Conservation (phyloP, 176 grass and related monocot species). For the Guadua angustifolia region DNA sequence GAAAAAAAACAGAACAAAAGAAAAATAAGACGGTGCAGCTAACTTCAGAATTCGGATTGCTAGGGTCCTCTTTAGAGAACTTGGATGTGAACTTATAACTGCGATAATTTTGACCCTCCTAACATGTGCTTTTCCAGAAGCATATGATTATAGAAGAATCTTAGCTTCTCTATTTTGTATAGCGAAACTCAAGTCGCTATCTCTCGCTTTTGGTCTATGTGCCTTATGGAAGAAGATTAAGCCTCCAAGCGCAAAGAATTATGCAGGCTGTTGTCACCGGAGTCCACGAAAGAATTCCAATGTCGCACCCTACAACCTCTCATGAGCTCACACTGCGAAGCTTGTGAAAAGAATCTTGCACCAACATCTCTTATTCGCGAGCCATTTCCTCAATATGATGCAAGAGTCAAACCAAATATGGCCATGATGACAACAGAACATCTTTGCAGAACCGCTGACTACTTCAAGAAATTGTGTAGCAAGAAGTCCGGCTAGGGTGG, state of each 20-base stretch:
- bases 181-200: too few relatives aligned
- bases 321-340: slow-evolving; percentile 33
- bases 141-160: too few relatives aligned
- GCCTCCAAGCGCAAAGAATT: not conserved
- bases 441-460: slow-evolving; percentile 85
- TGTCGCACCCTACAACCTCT: not conserved
- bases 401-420: slow-evolving; percentile 84
- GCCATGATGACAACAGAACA: slow-evolving; percentile 93
- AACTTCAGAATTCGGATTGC: too few relatives aligned
- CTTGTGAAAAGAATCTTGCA: slow-evolving; percentile 26
- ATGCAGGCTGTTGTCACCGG: not conserved
- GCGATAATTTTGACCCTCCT: too few relatives aligned
- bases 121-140: too few relatives aligned
- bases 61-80: too few relatives aligned
- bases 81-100: too few relatives aligned
- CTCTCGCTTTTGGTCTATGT: too few relatives aligned
- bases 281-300: not conserved
- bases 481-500: slow-evolving; percentile 89
- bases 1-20: too few relatives aligned
- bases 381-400: slow-evolving; percentile 80
- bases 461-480: slow-evolving; percentile 84
- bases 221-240: too few relatives aligned
- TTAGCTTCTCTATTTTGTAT: too few relatives aligned
- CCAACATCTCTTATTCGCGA: slow-evolving; percentile 59
- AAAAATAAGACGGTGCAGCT: too few relatives aligned